phyloP scores from a whole-genome alignment of 163 green algal species.

The Volvox carteri region DNA sequence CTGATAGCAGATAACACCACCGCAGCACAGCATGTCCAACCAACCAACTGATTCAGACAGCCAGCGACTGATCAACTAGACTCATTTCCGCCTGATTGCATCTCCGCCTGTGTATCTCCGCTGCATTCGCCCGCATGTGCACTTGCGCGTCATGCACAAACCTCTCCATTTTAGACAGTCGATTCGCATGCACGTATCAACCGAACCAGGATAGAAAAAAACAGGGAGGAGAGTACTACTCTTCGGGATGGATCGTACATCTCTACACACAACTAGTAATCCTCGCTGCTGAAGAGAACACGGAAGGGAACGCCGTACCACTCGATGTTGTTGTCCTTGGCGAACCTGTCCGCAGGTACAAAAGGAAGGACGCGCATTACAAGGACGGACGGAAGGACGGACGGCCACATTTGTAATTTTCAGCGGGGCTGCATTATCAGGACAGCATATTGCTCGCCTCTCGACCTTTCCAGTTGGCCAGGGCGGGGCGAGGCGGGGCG shows the following conservation, averaged over 20 bases:
- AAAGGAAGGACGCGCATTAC: not conserved
- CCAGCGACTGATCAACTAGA: no score
- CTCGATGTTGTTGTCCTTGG: constrained; percentile 36
- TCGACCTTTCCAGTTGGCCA: not conserved
- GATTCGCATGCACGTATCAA: not conserved
- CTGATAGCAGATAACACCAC: no score
- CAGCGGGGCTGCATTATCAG: not conserved
- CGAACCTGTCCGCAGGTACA: constrained; percentile 1
- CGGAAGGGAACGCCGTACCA: constrained; percentile 18
- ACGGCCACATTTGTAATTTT: no score
- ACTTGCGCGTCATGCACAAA: not conserved
- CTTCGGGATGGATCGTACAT: no score
- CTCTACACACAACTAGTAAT: not conserved
- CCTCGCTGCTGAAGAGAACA: constrained; percentile 27
- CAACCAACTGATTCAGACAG: no score
- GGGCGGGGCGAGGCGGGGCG: no score
- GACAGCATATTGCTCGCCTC: not conserved
- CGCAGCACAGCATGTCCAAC: no score
- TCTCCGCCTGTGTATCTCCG: no score
- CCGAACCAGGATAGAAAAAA: no score
- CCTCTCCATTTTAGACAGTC: not conserved
- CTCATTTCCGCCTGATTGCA: no score
- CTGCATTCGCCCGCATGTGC: not conserved
- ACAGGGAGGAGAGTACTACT: no score
- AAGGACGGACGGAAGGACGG: not conserved